Percentiles rank a stretch among this genome's conserved stretches.
phyloP scores from a whole-genome alignment of 2,329 filamentous ascomycete genomes.

The Onygena corvina region DNA sequence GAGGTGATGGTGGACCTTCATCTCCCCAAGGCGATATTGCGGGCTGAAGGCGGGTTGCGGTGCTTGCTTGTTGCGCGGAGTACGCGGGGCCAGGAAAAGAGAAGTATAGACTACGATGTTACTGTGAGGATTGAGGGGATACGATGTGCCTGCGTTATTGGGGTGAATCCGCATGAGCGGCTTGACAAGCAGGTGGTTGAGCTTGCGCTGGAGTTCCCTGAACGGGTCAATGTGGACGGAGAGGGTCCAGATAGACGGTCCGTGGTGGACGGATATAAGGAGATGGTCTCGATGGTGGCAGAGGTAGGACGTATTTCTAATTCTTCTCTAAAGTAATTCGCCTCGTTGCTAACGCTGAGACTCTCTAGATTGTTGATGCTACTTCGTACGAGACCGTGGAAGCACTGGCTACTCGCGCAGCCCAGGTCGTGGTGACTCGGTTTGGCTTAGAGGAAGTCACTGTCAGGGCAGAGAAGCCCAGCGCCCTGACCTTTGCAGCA shows the following conservation, averaged over 20 bases:
- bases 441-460: constrained; percentile 37
- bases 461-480: constrained; percentile 40
- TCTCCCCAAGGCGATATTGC: constrained; percentile 36
- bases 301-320: not conserved
- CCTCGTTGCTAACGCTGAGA: not conserved
- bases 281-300: not conserved
- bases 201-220: constrained; percentile 30
- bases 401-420: constrained; percentile 39
- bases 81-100: constrained; percentile 17
- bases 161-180: constrained; percentile 43
- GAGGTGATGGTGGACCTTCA: constrained; percentile 30
- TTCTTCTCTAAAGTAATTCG: not conserved
- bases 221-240: too few species aligned
- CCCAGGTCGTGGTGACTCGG: constrained; percentile 35
- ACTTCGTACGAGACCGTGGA: constrained; percentile 42
- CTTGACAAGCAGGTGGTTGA: constrained; percentile 40
- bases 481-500: constrained; percentile 39
- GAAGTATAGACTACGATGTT: constrained; percentile 26
- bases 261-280: too few species aligned
- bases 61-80: constrained; percentile 26
- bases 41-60: constrained; percentile 32
- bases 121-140: constrained; percentile 30
- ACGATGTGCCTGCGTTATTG: constrained; percentile 37
- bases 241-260: too few species aligned
- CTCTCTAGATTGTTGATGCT: constrained; percentile 32